Evolutionary conservation across 2,329 filamentous ascomycete genomes (phyloP).

Genomic region (Xylaria sp.): DNA sequence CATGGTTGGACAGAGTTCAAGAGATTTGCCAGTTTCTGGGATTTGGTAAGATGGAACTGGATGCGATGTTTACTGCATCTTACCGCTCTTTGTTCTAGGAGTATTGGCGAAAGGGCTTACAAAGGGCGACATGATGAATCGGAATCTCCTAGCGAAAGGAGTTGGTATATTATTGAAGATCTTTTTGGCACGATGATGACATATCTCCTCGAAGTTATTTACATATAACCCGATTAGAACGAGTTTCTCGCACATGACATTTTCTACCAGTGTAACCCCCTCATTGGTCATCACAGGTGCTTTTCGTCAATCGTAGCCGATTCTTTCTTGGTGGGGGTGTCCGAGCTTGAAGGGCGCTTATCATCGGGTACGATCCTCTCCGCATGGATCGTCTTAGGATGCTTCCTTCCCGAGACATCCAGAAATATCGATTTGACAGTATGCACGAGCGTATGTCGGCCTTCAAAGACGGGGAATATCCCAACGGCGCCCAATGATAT

Average conservation of each 20-base stretch:
- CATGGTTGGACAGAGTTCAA: constrained; percentile 53
- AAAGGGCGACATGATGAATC: not conserved
- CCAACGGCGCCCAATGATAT: constrained; percentile 78
- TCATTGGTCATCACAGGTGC: constrained; percentile 12
- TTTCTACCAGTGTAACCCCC: not conserved
- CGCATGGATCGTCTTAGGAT: constrained; percentile 47
- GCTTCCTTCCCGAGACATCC: constrained; percentile 65
- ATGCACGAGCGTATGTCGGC: constrained; percentile 71
- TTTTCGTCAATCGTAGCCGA: constrained; percentile 12
- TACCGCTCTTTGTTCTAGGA: not conserved
- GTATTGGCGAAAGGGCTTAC: not conserved
- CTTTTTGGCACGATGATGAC: not conserved
- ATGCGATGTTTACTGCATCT: not conserved
- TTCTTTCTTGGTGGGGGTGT: constrained; percentile 37
- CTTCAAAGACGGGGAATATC: constrained; percentile 84
- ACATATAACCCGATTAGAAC: not conserved
- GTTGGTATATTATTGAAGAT: not conserved
- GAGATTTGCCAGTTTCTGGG: constrained; percentile 43
- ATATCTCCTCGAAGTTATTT: not conserved
- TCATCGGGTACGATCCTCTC: constrained; percentile 42
- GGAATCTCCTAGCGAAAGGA: constrained; percentile 12
- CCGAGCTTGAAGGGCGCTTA: constrained; percentile 34
- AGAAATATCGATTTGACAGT: constrained; percentile 70
- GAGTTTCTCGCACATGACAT: not conserved
- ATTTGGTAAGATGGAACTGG: constrained; percentile 37